phyloP scores from a whole-genome alignment of 192 early-diverging fungal genomes.

The Linnemannia exigua region DNA sequence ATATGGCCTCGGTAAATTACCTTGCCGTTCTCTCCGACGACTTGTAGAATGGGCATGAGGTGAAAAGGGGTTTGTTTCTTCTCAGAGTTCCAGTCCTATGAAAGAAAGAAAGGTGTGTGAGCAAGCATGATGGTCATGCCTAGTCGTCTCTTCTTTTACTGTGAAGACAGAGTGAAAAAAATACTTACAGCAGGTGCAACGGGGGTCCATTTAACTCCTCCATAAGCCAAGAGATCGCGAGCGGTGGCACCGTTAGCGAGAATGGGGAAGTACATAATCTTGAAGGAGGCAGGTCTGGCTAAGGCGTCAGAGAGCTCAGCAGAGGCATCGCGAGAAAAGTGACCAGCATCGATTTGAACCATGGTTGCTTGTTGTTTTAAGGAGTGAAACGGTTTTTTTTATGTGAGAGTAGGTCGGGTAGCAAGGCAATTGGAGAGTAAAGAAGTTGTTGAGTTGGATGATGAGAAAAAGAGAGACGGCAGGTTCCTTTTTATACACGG shows the following conservation, averaged over 20 bases:
- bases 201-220: slow-evolving; percentile 8
- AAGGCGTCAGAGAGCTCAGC: slow-evolving; percentile 1
- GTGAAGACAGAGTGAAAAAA: neutral
- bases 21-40: slow-evolving; percentile 21
- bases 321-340: slow-evolving; percentile 15
- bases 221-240: slow-evolving; percentile 26
- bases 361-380: neutral
- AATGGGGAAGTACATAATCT: slow-evolving; percentile 14
- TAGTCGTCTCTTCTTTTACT: neutral
- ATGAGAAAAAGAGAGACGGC: too few relatives aligned
- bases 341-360: slow-evolving; percentile 15
- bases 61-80: slow-evolving; percentile 23
- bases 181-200: slow-evolving; percentile 9
- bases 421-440: neutral
- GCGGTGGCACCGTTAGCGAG: neutral
- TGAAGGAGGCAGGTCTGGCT: slow-evolving; percentile 15
- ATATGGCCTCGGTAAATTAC: neutral
- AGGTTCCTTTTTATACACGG: too few relatives aligned
- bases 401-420: neutral
- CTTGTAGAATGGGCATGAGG: slow-evolving; percentile 15
- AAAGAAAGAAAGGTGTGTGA: neutral
- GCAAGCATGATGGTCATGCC: neutral
- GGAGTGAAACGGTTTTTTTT: neutral
- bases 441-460: neutral
- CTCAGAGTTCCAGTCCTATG: slow-evolving; percentile 20